Evolutionary conservation across 257 asterid species (phyloP), one percentile per base, ranked within the genome.

Genomic region (Mitragyna speciosa): DNA sequence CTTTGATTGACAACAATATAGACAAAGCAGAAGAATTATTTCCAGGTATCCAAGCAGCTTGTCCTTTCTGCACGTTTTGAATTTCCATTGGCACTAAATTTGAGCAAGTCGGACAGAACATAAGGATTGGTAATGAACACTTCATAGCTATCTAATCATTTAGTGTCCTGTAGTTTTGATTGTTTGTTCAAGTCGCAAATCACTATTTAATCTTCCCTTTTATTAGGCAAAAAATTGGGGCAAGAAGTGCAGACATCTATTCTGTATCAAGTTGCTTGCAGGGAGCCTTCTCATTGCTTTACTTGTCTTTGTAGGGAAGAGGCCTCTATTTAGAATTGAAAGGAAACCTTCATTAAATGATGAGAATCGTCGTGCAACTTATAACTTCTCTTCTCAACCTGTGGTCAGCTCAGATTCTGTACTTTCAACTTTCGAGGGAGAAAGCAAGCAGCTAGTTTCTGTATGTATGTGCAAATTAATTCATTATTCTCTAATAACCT

Each of bases 361-460:
- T 70, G 98, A 92, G 65, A 85, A 88, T 76, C 97, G 94, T 7
- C 97, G 98, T 51, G 96, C 88, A 33, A 91, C 97, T 73, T 94
- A 90, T 84, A 85, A 73, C 88, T 56, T 77, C 67, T 86, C 96
- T 76, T 76, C 86, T 84, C 89, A 84, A 59, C 94, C 92, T 51
- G 86, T 67, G 49, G 63, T 79, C 78, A 82, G 84, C 86, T 81
- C 90, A 4, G 95, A 90, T 66, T 90, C 98, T 61, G 82, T 91
- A 75, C 89, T 96, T 86, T 84, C 98, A 30, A 92, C 97, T 76
- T 96, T 92, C 70, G 98, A 94, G 31, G 96, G 85, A 70, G 99
- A 96, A 92, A 90, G 84, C 91, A 96, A 94, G 90, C 97, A 90
- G 79, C 88, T 96, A 82, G 86, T 94, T 81, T 93, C 99, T 68